Evolutionary conservation across 768 basidiomycete species (phyloP), one percentile per base, ranked within the genome.

Genomic region (Gelatoporia subvermispora): DNA sequence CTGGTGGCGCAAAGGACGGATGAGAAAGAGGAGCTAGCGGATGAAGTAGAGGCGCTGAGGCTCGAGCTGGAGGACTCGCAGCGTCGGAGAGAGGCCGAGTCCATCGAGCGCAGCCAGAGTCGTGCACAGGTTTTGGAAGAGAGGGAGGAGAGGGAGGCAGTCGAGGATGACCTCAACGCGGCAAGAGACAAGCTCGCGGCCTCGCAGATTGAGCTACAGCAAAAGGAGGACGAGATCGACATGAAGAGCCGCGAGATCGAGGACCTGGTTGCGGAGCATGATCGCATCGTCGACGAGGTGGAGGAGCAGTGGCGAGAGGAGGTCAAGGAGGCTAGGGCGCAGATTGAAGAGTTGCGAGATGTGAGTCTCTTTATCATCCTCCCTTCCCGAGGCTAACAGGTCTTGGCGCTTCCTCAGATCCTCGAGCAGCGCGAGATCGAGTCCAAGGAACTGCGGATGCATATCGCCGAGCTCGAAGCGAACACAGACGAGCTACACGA

Each of bases 281-380:
- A 82, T 45, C 74, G 79, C 23, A 84, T 88, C 45, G 79, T 91
- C 2, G 76, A 78, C 17, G 75, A 77, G 2, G 84, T 92, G 7
- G 88, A 91, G 58, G 79, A 84, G 37, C 88, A 90, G 57, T 95
- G 92, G 92, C 72, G 85, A 47, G 88, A 86, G 3, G 93, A 95
- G 61, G 82, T 94, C 2, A 82, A 91, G 52, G 89, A 92, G 54
- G 82, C 82, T 2, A 74, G 84, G 50, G 77, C 73, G 2, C 89
- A 90, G 57, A 80, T 85, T 0, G 89, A 92, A 48, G 89, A 94
- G 63, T 72, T 89, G 15, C 75, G 77, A 21, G 87, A 88, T 64
- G 86, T 88, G 60, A 49, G 76, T 69, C 21, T 35, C n/a, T n/a
- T n/a, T n/a, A n/a, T 1, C 25, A 23, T 35, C 5, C 35, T 38